phyloP scores from a whole-genome alignment of 2,329 filamentous ascomycete species.

The Keithomyces neogunnii region DNA sequence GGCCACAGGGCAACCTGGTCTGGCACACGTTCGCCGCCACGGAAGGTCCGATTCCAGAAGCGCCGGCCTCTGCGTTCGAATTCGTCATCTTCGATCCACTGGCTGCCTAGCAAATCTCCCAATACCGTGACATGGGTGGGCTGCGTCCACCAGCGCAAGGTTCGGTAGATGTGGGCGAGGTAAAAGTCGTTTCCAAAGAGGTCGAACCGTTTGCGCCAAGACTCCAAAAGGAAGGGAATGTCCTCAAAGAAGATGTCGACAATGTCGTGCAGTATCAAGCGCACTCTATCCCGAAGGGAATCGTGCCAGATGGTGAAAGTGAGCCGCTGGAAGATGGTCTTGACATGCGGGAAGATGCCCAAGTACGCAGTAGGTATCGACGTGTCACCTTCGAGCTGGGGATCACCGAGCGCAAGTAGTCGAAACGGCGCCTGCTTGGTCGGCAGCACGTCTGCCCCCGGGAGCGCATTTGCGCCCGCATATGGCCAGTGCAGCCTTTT shows the following conservation, averaged over 20 bases:
- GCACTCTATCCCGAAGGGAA: slow-evolving; percentile 42
- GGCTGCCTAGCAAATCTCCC: slow-evolving; percentile 85
- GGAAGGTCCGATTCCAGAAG: slow-evolving; percentile 77
- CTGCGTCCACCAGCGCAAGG: slow-evolving; percentile 70
- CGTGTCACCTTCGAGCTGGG: slow-evolving; percentile 87
- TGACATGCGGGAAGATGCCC: slow-evolving; percentile 45
- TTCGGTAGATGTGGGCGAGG: slow-evolving; percentile 84
- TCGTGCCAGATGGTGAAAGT: slow-evolving; percentile 37
- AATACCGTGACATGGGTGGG: slow-evolving; percentile 86
- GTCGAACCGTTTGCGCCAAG: slow-evolving; percentile 72
- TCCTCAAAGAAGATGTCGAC: slow-evolving; percentile 60
- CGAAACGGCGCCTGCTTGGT: slow-evolving; percentile 62
- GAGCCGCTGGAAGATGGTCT: slow-evolving; percentile 35
- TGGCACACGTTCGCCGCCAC: slow-evolving; percentile 54
- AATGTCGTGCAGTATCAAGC: slow-evolving; percentile 46
- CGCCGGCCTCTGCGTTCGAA: slow-evolving; percentile 65
- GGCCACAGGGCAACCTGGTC: slow-evolving; percentile 45
- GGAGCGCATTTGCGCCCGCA: slow-evolving; percentile 9
- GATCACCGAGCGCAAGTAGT: slow-evolving; percentile 80
- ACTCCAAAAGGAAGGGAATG: slow-evolving; percentile 56
- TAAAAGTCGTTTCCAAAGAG: slow-evolving; percentile 92
- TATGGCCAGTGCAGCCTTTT: slow-evolving; percentile 35
- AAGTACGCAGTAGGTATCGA: slow-evolving; percentile 58
- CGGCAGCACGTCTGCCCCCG: slow-evolving; percentile 13
- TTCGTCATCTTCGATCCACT: slow-evolving; percentile 85